Evolutionary conservation across 208 protist species (phyloP), one percentile per base, ranked within the genome.

Genomic region (Phytomonas francai): DNA sequence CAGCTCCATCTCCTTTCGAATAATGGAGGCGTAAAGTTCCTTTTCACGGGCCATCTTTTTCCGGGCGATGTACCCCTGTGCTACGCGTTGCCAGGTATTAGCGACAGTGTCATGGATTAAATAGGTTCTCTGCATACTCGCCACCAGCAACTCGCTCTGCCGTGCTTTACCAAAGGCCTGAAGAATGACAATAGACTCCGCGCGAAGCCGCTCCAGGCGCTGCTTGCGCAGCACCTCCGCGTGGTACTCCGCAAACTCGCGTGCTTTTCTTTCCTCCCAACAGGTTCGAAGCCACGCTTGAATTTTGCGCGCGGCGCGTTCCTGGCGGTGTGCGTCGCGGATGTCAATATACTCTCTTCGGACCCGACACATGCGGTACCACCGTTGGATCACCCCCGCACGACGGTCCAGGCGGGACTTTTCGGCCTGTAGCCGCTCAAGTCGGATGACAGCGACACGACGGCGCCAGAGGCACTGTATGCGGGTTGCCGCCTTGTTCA

Each of bases 381-480:
- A 92, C 9, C 81, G 65, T 69, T 90, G 80, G 42, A 95, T 81
- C 28, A 71, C 67, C 29, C 62, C 77, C 27, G 78, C 85, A 25
- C 73, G 79, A 65, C 84, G 74, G 59, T 80, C 58, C 33, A 68
- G 67, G 27, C 81, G 68, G 49, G 78, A 74, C 30, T 73, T 68
- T 64, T 92, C 87, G 28, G 87, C 87, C 63, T 78, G 76, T 28
- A 92, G 70, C n/a, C 85, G 87, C 67, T 77, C 85, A 25, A 72
- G 70, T 19, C 62, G 78, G 59, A 89, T 84, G 22, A 69, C 60
- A 7, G 89, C 87, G 27, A 88, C 78, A 74, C 84, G 79, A 51
- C 68, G 71, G 61, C 89, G 89, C 87, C 86, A 93, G 67, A 88
- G 63, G 58, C 80, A 81, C 74, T 95, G 89, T 29, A 95, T 83